A percentile compares a stretch with the other conserved stretches of the same genome.
These are phyloP conservation scores for Russula foetens DNA, from an alignment of 768 basidiomycete species.

Conservation along the genomic window DNA sequence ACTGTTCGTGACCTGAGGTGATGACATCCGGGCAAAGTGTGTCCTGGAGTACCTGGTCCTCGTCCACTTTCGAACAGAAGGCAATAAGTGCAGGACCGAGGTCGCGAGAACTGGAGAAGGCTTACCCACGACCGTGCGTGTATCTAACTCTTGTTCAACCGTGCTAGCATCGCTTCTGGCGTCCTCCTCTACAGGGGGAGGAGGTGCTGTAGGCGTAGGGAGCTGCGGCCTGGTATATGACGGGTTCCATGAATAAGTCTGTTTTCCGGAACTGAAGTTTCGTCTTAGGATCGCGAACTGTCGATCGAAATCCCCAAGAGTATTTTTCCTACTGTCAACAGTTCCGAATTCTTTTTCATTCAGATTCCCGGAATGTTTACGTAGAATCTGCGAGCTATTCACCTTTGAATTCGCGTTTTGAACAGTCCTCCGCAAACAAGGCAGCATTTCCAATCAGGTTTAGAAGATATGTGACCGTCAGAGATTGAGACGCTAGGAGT, in stretches of 20 bases:
- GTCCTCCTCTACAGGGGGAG: neutral
- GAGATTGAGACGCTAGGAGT: neutral
- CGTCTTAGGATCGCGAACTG: neutral
- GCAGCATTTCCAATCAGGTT: conserved; percentile 3
- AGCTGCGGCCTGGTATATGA: neutral
- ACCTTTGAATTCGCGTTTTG: neutral
- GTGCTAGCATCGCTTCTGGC: neutral
- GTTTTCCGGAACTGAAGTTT: conserved; percentile 6
- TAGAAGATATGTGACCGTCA: neutral
- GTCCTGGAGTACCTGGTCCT: neutral
- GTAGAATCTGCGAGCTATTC: neutral
- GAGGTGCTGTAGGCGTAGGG: neutral
- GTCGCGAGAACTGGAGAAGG: neutral
- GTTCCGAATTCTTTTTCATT: neutral
- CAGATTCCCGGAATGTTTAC: neutral
- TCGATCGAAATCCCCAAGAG: neutral
- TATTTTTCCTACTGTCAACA: neutral
- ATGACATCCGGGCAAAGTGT: neutral
- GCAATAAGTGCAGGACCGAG: neutral
- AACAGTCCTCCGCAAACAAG: conserved; percentile 11
- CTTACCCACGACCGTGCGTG: neutral
- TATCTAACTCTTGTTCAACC: neutral
- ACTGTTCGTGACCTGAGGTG: neutral
- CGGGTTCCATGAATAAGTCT: neutral
- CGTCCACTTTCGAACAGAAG: neutral